phyloP scores from a whole-genome alignment of 371 early-diverging fungal genomes.

The Mortierella sp. region DNA sequence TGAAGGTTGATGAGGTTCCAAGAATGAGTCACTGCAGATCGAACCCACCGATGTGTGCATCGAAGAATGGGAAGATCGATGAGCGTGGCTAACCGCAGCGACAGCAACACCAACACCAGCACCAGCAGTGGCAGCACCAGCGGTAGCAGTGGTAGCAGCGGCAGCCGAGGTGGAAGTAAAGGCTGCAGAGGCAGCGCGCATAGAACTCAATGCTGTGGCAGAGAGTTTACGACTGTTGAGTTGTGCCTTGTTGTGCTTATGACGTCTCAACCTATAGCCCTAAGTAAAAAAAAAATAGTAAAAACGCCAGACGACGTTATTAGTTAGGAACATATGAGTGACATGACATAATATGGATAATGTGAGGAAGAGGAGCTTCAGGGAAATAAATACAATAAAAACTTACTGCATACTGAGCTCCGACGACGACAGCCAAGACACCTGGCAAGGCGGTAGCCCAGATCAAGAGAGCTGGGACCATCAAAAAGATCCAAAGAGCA shows the following conservation, averaged over 20 bases:
- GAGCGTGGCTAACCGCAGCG: background rate
- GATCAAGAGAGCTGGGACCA: conserved; percentile 23
- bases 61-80: conserved; percentile 19
- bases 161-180: background rate
- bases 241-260: conserved; percentile 17
- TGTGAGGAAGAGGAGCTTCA: background rate
- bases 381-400: background rate
- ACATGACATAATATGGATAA: too few species aligned
- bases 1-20: conserved; percentile 37
- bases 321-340: too few species aligned
- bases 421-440: conserved; percentile 8
- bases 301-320: too few species aligned
- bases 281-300: conserved; percentile 5
- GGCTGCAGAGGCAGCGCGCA: conserved; percentile 29
- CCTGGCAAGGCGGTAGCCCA: conserved; percentile 27
- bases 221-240: conserved; percentile 17
- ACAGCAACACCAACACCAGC: too few species aligned
- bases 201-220: conserved; percentile 11
- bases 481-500: conserved; percentile 12
- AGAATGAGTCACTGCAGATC: conserved; percentile 13
- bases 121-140: background rate
- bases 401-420: conserved; percentile 40
- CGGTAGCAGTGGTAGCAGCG: background rate
- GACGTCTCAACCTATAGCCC: conserved; percentile 44
- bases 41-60: conserved; percentile 28